Percentiles rank a stretch among this genome's conserved stretches.
Evolutionary conservation across 306 rosid genomes (phyloP).

Genomic region (Sphenostylis stenocarpa): DNA sequence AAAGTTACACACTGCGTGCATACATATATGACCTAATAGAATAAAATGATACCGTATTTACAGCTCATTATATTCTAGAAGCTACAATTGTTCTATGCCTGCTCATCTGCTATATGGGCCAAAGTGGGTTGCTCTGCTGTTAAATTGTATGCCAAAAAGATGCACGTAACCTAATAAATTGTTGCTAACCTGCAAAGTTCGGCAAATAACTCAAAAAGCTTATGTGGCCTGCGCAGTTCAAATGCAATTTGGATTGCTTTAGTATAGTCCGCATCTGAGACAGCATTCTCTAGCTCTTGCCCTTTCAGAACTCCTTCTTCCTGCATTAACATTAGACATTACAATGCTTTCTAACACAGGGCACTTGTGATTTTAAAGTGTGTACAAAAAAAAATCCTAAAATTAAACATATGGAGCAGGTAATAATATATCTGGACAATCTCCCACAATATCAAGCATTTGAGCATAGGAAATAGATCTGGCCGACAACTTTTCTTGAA

Average conservation of each 20-base stretch:
- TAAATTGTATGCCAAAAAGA: constrained; percentile 6
- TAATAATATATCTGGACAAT: background rate
- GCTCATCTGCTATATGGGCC: no score
- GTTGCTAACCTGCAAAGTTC: constrained; percentile 78
- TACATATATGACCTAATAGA: no score
- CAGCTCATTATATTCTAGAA: no score
- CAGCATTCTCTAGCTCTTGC: constrained; percentile 94
- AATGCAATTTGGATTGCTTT: constrained; percentile 89
- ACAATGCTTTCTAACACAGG: background rate
- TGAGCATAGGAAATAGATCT: background rate
- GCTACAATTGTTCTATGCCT: no score
- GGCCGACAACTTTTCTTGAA: background rate
- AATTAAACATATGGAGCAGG: background rate
- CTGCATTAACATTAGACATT: constrained; percentile 52
- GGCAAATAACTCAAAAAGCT: constrained; percentile 61
- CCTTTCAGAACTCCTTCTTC: constrained; percentile 88
- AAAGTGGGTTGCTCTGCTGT: no score
- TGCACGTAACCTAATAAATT: background rate
- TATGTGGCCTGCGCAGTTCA: constrained; percentile 83
- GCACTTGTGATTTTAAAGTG: background rate
- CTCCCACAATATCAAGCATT: background rate
- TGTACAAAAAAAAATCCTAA: background rate
- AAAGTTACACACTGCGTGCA: no score
- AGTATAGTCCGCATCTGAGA: constrained; percentile 75
- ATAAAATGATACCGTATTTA: no score